phyloP scores from a whole-genome alignment of 2,329 filamentous ascomycete genomes.

The Calcarisporium arbuscula region DNA sequence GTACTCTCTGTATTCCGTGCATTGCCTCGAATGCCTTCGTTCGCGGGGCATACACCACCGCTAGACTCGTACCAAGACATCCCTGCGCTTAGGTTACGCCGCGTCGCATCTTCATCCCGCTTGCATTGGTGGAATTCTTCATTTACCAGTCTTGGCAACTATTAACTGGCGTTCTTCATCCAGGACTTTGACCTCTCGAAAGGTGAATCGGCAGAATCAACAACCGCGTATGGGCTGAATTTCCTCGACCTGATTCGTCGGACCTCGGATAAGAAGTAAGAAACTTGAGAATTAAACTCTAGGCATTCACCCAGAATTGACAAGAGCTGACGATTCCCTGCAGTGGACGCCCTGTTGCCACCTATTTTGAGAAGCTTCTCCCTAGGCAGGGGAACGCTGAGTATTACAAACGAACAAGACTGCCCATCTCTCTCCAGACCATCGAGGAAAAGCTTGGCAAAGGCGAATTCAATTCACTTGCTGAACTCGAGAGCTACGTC shows the following conservation, averaged over 20 bases:
- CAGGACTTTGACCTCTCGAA: conserved; percentile 42
- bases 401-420: conserved; percentile 70
- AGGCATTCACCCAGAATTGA: neutral
- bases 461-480: conserved; percentile 62
- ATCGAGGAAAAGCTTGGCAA: conserved; percentile 70
- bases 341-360: conserved; percentile 68
- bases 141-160: no score
- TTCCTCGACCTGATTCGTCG: conserved; percentile 70
- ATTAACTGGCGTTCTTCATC: no score
- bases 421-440: conserved; percentile 72
- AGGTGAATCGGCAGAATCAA: conserved; percentile 61
- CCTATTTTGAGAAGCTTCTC: conserved; percentile 67
- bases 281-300: conserved; percentile 10
- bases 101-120: no score
- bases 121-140: no score
- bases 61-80: no score
- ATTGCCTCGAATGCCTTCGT: no score
- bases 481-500: conserved; percentile 74
- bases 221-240: conserved; percentile 62
- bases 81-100: no score
- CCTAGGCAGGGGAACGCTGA: conserved; percentile 57
- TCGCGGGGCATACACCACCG: no score
- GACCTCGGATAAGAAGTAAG: conserved; percentile 77
- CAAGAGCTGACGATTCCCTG: conserved; percentile 12
- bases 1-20: conserved; percentile 15